These are phyloP conservation scores for Lanmaoa pseudosensibilis DNA, from an alignment of 768 basidiomycete genomes.

Conservation along the genomic window DNA sequence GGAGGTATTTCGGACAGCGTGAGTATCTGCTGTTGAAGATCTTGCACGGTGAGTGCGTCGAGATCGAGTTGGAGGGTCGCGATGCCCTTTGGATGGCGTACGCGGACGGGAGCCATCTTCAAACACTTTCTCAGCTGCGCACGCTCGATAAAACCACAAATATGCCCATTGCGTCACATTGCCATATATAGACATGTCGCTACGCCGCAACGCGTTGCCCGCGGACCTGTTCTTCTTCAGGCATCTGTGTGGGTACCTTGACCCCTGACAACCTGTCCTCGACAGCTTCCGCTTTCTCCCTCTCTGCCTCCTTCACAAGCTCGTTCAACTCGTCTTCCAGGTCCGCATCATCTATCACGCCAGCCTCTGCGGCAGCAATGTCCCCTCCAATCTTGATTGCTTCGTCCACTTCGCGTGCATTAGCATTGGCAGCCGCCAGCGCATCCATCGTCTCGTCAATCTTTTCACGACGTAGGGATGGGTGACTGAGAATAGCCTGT, in stretches of 20 bases:
- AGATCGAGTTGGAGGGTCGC: slow-evolving; percentile 72
- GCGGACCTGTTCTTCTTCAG: not conserved
- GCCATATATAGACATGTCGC: slow-evolving; percentile 8
- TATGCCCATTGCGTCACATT: slow-evolving; percentile 16
- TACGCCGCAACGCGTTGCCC: slow-evolving; percentile 12
- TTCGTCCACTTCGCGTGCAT: slow-evolving; percentile 81
- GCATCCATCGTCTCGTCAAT: slow-evolving; percentile 89
- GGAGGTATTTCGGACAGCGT: slow-evolving; percentile 67
- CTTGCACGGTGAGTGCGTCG: slow-evolving; percentile 62
- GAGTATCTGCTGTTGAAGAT: slow-evolving; percentile 74
- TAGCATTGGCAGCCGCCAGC: slow-evolving; percentile 77
- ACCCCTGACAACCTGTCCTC: slow-evolving; percentile 22
- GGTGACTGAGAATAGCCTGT: slow-evolving; percentile 72
- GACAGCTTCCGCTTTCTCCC: slow-evolving; percentile 36
- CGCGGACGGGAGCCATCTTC: slow-evolving; percentile 68
- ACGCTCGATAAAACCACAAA: not conserved
- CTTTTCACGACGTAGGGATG: slow-evolving; percentile 71
- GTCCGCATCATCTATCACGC: slow-evolving; percentile 54
- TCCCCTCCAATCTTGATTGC: slow-evolving; percentile 70
- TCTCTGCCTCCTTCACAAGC: slow-evolving; percentile 49
- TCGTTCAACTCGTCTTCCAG: slow-evolving; percentile 66
- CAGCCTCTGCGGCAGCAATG: slow-evolving; percentile 47
- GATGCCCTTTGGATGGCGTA: slow-evolving; percentile 84
- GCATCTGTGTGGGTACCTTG: slow-evolving; percentile 19
- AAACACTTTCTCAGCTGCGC: not conserved